Evolutionary conservation across 2,329 filamentous ascomycete genomes (phyloP).

Genomic region (Berkeleyomyces basicola): DNA sequence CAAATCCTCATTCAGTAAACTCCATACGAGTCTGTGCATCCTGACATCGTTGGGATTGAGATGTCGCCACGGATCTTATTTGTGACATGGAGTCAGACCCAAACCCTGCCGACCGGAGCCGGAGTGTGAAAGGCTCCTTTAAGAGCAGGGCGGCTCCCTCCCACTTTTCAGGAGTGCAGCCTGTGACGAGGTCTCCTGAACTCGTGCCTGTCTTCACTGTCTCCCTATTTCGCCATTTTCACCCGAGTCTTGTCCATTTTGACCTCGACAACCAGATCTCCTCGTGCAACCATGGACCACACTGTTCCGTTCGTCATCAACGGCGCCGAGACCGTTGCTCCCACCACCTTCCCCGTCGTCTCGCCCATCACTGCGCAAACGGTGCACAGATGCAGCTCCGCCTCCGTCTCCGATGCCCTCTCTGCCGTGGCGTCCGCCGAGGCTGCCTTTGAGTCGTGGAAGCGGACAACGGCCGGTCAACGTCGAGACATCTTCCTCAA

Average conservation of each 20-base stretch:
- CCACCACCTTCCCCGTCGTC: constrained; percentile 36
- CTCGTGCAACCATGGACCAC: background rate
- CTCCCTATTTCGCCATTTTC: background rate
- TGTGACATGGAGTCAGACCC: background rate
- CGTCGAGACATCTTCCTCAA: constrained; percentile 56
- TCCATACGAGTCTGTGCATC: background rate
- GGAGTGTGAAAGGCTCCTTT: background rate
- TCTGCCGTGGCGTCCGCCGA: constrained; percentile 38
- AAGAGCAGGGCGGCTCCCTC: background rate
- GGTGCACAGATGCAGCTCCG: constrained; percentile 39
- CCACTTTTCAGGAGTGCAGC: background rate
- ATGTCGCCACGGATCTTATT: background rate
- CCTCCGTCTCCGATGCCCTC: constrained; percentile 38
- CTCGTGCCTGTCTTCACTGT: background rate
- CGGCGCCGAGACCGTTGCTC: constrained; percentile 28
- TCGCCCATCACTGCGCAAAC: constrained; percentile 37
- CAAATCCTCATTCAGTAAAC: background rate
- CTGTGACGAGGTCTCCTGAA: background rate
- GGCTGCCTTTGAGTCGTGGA: constrained; percentile 55
- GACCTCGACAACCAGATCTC: background rate
- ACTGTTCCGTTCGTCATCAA: constrained; percentile 27
- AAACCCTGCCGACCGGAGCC: background rate
- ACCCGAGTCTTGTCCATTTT: background rate
- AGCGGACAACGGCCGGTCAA: constrained; percentile 37
- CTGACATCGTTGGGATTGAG: background rate